Percentiles rank a stretch among this genome's conserved stretches.
Evolutionary conservation across 2,329 filamentous ascomycete species (phyloP).

Genomic region (Aspergillus versicolor): DNA sequence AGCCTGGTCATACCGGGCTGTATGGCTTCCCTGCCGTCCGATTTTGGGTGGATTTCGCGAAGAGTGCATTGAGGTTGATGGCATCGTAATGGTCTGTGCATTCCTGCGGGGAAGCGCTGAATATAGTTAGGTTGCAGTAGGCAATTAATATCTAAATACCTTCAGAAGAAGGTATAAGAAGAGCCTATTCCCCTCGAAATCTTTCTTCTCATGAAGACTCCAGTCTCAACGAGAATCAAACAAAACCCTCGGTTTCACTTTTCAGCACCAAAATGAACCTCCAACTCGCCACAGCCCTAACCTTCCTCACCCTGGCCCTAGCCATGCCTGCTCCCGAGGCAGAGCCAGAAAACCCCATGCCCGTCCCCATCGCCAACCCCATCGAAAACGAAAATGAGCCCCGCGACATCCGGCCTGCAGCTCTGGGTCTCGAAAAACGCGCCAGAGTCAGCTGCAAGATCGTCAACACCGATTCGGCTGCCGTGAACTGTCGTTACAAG

Average conservation of each 20-base stretch:
- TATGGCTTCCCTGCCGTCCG: too few species aligned
- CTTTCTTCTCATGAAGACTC: not conserved
- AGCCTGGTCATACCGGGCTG: too few species aligned
- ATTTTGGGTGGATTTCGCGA: too few species aligned
- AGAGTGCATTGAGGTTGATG: too few species aligned
- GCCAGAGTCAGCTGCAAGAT: not conserved
- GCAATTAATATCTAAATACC: too few species aligned
- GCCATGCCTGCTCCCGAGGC: not conserved
- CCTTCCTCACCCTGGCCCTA: not conserved
- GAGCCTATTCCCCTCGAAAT: too few species aligned
- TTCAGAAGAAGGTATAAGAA: too few species aligned
- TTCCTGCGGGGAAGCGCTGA: too few species aligned
- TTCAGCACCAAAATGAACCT: conserved; percentile 1
- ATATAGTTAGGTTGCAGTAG: too few species aligned
- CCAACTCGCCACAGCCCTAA: not conserved
- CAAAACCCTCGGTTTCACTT: too few species aligned
- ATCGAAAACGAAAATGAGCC: not conserved
- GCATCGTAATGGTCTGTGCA: too few species aligned
- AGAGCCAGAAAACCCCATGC: not conserved
- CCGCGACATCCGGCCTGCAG: conserved; percentile 1
- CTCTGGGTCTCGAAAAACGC: conserved; percentile 2
- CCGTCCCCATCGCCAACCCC: not conserved
- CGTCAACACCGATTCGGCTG: not conserved
- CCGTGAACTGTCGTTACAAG: conserved; percentile 1
- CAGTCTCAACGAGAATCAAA: not conserved